Evolutionary conservation across 164 flowering plant genomes (phyloP), one percentile per base, ranked within the genome.

Genomic region (Euptelea pleiosperma): DNA sequence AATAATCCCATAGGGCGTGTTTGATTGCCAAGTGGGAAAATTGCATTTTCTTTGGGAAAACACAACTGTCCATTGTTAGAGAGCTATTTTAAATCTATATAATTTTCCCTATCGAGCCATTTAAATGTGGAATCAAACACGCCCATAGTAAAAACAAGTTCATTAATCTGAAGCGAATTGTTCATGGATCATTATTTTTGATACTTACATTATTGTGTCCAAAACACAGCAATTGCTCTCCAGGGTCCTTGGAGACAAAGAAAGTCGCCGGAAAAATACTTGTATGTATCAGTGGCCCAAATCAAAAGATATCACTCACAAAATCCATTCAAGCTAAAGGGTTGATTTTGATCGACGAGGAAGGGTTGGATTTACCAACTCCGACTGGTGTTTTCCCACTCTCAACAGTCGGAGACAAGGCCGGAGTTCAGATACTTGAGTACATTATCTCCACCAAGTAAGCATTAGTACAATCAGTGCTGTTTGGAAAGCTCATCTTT

Each of bases 391-490:
- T 35, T 41, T 87, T 77, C 55, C 90, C 97, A 6, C 82, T 76
- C 59, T 42, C 85, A 44, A 66, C 80, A 72, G 69, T 87, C 29
- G 81, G 82, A 15, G 66, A 56, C 40, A 4, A 41, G 8, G 80
- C 21, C 29, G 94, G 94, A 24, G 19, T 8, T 55, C 71, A 79
- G 64, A 82, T 89, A 43, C 80, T 85, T 8, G 58, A 75, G 26
- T 87, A 85, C 80, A 82, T 89, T 8, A 85, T 78, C 60, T 70
- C 84, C 8, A 79, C 83, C 65, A 79, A 75, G 94, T 89, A 73
- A 68, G 74, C 47, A n/a, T 40, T 41, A 18, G 6, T 28, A 1
- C 1, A 29, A 31, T 8, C n/a, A n/a, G n/a, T n/a, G n/a, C n/a
- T n/a, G n/a, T n/a, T n/a, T n/a, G n/a, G n/a, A n/a, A n/a, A n/a